phyloP scores from a whole-genome alignment of 257 asterid genomes.

The Ilex aquifolium region DNA sequence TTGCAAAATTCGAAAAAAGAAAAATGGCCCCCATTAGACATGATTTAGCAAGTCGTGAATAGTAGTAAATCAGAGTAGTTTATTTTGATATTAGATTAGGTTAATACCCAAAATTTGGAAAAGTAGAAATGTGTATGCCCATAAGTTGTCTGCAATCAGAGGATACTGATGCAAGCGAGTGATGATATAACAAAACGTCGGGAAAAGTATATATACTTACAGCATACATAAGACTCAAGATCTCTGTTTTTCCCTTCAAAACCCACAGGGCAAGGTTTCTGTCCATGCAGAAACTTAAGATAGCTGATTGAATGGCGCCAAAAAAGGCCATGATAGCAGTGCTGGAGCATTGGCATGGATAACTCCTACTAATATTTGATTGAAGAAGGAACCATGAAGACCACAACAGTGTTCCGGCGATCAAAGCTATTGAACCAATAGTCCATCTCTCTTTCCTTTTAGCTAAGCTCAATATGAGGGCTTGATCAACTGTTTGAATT shows the following conservation, averaged over 20 bases:
- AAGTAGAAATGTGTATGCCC: too few relatives aligned
- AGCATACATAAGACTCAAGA: constrained; percentile 43
- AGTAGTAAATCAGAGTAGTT: too few relatives aligned
- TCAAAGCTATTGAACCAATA: constrained; percentile 45
- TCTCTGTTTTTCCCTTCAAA: constrained; percentile 33
- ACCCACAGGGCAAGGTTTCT: constrained; percentile 45
- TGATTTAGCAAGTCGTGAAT: not conserved
- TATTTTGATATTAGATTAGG: too few relatives aligned
- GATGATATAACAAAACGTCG: too few relatives aligned
- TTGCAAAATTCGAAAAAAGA: too few relatives aligned
- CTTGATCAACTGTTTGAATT: constrained; percentile 4
- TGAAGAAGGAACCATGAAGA: constrained; percentile 78
- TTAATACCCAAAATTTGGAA: too few relatives aligned
- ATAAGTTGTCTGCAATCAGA: too few relatives aligned
- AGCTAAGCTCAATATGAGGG: constrained; percentile 6
- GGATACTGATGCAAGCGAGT: too few relatives aligned
- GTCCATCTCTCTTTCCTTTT: constrained; percentile 36
- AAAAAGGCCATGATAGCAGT: constrained; percentile 67
- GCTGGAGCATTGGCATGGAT: constrained; percentile 69
- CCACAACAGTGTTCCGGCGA: constrained; percentile 61
- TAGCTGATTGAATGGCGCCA: constrained; percentile 59
- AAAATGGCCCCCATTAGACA: too few relatives aligned
- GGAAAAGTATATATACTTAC: constrained; percentile 24
- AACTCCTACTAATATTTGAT: constrained; percentile 36
- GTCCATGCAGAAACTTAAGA: constrained; percentile 32